A percentile compares a stretch with the other conserved stretches of the same genome.
phyloP scores from a whole-genome alignment of 768 basidiomycete genomes.

The Mycena olivaceomarginata region DNA sequence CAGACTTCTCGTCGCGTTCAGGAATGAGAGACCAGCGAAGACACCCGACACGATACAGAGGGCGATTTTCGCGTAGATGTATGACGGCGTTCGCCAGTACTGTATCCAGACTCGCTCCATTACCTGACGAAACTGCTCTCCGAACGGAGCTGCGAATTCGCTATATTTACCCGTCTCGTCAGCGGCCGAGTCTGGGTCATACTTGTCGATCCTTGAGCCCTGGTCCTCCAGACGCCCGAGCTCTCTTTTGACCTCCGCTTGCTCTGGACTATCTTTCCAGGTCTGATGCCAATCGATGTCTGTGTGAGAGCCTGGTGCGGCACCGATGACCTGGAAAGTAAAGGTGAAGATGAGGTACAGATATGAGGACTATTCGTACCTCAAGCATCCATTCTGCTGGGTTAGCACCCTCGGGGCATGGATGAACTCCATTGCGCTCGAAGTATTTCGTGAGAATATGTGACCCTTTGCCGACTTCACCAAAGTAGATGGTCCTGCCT shows the following conservation, averaged over 20 bases:
- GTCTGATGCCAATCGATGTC: slow-evolving; percentile 61
- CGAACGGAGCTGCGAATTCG: slow-evolving; percentile 36
- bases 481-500: slow-evolving; percentile 73
- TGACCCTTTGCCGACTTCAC: slow-evolving; percentile 73
- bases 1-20: slow-evolving; percentile 47
- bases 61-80: slow-evolving; percentile 48
- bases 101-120: slow-evolving; percentile 50
- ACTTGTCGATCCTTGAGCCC: slow-evolving; percentile 32
- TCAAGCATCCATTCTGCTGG: slow-evolving; percentile 71
- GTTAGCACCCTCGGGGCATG: slow-evolving; percentile 73
- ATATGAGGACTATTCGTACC: slow-evolving; percentile 26
- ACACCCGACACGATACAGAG: slow-evolving; percentile 34
- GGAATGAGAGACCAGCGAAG: slow-evolving; percentile 55
- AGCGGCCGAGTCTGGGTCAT: too few species aligned
- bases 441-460: slow-evolving; percentile 75
- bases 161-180: slow-evolving; percentile 1
- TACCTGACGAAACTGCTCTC: slow-evolving; percentile 45
- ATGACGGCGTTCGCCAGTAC: slow-evolving; percentile 51
- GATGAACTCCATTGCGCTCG: slow-evolving; percentile 71
- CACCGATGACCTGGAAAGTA: slow-evolving; percentile 57
- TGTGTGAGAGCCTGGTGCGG: slow-evolving; percentile 60
- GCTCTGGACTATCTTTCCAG: slow-evolving; percentile 63
- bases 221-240: slow-evolving; percentile 50
- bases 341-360: too few species aligned
- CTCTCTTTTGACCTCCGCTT: slow-evolving; percentile 57